phyloP scores from a whole-genome alignment of 176 grass and related monocot species.

The Triticum dicoccoides region DNA sequence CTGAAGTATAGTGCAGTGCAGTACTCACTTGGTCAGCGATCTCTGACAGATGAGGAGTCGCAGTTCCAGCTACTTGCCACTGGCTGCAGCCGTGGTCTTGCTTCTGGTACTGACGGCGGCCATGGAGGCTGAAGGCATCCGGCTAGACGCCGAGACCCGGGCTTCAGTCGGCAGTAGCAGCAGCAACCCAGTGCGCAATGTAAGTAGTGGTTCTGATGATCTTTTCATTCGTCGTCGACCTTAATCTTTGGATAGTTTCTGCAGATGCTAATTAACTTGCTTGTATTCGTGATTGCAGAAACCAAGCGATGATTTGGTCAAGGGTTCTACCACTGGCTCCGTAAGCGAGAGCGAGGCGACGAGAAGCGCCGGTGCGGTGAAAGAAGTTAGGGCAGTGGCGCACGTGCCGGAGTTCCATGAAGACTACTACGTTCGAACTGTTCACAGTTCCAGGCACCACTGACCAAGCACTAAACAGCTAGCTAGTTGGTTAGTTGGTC shows the following conservation, averaged over 20 bases:
- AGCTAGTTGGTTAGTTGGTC: not conserved
- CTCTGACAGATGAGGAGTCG: not conserved
- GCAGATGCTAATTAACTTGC: not conserved
- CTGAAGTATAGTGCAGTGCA: not conserved
- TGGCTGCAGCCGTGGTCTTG: constrained; percentile 6
- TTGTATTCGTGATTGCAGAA: constrained; percentile 25
- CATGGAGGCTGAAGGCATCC: constrained; percentile 33
- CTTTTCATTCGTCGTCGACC: not conserved
- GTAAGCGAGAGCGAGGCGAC: not conserved
- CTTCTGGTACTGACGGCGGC: not conserved
- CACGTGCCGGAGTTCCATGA: constrained; percentile 59
- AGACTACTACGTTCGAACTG: constrained; percentile 67
- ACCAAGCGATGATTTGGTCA: constrained; percentile 4
- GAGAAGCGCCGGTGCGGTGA: constrained; percentile 19
- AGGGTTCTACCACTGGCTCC: not conserved
- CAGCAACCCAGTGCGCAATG: constrained; percentile 24
- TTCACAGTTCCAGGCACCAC: constrained; percentile 61
- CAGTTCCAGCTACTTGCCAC: not conserved
- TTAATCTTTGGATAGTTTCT: not conserved
- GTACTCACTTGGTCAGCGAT: not conserved
- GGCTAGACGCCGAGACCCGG: constrained; percentile 42
- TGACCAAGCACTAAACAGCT: constrained; percentile 27
- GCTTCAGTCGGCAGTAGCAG: not conserved
- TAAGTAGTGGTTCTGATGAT: constrained; percentile 33
- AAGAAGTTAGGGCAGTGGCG: constrained; percentile 6